These are phyloP conservation scores for Colletotrichum noveboracense DNA, from an alignment of 2,329 filamentous ascomycete genomes.

Conservation along the genomic window DNA sequence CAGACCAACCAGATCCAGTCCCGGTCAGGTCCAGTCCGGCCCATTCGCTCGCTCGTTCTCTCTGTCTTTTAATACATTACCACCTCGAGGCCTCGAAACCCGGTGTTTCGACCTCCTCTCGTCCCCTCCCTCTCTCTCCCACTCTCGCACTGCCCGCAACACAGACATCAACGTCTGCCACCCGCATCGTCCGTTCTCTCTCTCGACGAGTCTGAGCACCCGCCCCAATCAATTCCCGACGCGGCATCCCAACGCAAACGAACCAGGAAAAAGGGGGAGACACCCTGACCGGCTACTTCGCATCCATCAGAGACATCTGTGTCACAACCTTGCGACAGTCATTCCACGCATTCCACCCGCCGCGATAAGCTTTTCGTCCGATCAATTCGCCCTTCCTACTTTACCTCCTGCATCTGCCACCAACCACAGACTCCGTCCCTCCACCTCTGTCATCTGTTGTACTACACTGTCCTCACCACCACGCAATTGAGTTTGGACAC, in stretches of 20 bases:
- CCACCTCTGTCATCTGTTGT: neutral
- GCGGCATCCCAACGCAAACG: neutral
- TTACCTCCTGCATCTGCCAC: constrained; percentile 1
- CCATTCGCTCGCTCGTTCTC: neutral
- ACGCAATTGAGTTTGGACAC: neutral
- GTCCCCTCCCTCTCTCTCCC: neutral
- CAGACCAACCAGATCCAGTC: neutral
- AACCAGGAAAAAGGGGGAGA: neutral
- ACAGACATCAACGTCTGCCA: neutral
- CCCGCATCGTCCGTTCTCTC: neutral
- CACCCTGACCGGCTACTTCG: neutral
- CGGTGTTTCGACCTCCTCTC: constrained; percentile 12
- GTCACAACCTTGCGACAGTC: constrained; percentile 12
- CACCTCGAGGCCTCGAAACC: constrained; percentile 7
- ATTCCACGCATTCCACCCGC: neutral
- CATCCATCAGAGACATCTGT: constrained; percentile 15
- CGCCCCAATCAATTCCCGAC: neutral
- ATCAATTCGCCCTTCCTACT: neutral
- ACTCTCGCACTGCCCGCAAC: neutral
- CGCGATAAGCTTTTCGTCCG: constrained; percentile 17
- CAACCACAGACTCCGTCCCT: neutral
- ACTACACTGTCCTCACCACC: neutral
- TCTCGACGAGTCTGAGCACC: neutral
- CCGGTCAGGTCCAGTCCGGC: neutral
- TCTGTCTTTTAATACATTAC: neutral